phyloP scores from a whole-genome alignment of 1,139 yeast species.

The Geotrichum aggregatum region DNA sequence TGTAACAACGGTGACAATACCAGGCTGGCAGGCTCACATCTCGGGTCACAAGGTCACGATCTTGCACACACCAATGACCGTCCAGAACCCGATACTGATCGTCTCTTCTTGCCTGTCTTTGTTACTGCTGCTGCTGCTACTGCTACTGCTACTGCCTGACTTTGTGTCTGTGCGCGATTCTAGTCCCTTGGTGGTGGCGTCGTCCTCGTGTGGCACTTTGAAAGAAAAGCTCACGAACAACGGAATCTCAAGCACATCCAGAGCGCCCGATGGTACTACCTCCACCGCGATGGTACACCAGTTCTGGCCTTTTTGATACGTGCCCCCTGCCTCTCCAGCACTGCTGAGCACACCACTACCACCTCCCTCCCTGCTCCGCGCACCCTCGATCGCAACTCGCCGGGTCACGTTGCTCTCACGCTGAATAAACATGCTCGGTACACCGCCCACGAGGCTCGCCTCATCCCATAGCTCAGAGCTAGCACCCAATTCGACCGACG shows the following conservation, averaged over 20 bases:
- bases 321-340: slow-evolving; percentile 7
- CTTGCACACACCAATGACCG: slow-evolving; percentile 8
- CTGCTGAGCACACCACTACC: not conserved
- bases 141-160: not conserved
- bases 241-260: slow-evolving; percentile 25
- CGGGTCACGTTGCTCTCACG: slow-evolving; percentile 33
- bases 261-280: slow-evolving; percentile 26
- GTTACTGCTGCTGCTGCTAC: not conserved
- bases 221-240: slow-evolving; percentile 28
- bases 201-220: slow-evolving; percentile 19
- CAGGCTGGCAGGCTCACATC: too few relatives aligned
- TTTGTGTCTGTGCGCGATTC: too few relatives aligned
- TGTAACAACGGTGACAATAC: too few relatives aligned
- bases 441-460: slow-evolving; percentile 29
- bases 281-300: slow-evolving; percentile 60
- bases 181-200: too few relatives aligned
- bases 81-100: slow-evolving; percentile 18
- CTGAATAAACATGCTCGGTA: slow-evolving; percentile 30
- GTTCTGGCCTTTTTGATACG: slow-evolving; percentile 48
- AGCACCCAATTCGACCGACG: slow-evolving; percentile 31
- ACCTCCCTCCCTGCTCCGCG: slow-evolving; percentile 20
- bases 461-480: slow-evolving; percentile 33
- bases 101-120: too few relatives aligned
- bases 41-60: not conserved
- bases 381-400: slow-evolving; percentile 33